phyloP scores from a whole-genome alignment of 305 asterid genomes.

The Solanum hybrid region DNA sequence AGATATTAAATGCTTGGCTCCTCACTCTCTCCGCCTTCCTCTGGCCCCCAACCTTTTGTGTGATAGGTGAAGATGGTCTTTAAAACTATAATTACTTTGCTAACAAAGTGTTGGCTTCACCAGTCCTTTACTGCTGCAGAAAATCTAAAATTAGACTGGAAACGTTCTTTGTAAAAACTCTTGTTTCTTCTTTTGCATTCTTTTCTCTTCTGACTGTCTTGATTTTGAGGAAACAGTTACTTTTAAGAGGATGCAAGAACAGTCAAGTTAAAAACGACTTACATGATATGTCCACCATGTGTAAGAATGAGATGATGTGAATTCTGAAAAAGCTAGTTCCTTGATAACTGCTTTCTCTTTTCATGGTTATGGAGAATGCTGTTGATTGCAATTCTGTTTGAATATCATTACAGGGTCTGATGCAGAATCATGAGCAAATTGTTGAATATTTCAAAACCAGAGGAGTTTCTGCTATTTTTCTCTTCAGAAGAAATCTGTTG shows the following conservation, averaged over 20 bases:
- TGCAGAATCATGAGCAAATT: slow-evolving; percentile 73
- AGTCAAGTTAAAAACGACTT: background rate
- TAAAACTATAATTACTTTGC: background rate
- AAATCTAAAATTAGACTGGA: background rate
- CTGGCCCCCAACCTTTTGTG: background rate
- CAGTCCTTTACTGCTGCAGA: background rate
- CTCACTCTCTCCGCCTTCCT: background rate
- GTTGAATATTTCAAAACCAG: slow-evolving; percentile 56
- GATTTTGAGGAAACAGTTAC: background rate
- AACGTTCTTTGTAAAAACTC: background rate
- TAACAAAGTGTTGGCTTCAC: background rate
- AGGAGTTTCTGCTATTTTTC: slow-evolving; percentile 80
- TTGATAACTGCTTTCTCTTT: background rate
- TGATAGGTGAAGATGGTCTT: background rate
- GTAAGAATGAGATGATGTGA: background rate
- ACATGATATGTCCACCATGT: background rate
- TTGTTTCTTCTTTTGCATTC: background rate
- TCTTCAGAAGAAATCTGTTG: slow-evolving; percentile 71
- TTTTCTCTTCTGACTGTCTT: background rate
- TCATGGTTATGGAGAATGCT: background rate
- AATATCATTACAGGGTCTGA: slow-evolving; percentile 50
- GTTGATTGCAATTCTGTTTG: background rate
- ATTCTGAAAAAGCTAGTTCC: background rate
- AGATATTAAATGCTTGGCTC: background rate
- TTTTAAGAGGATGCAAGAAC: background rate